Conservation (phyloP, 208 protist genomes). For the Leishmania aethiopica region DNA sequence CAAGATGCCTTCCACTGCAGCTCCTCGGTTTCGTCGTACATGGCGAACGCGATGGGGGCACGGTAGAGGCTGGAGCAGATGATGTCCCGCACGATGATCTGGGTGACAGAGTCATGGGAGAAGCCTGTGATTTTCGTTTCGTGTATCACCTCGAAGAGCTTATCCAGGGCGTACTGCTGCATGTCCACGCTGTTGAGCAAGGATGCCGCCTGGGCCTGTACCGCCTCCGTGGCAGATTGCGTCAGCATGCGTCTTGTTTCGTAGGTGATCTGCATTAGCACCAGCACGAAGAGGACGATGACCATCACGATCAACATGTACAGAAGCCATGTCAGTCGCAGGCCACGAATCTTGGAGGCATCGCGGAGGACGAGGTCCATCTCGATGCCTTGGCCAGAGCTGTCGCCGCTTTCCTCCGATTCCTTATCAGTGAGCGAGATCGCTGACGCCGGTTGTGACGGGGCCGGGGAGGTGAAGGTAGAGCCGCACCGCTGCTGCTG, state of each 20-base stretch:
- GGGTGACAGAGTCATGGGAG: neutral
- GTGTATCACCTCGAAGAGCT: constrained; percentile 16
- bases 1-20: constrained; percentile 18
- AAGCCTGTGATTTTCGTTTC: neutral
- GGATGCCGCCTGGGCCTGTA: constrained; percentile 32
- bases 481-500: neutral
- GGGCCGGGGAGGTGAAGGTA: neutral
- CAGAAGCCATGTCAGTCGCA: constrained; percentile 73
- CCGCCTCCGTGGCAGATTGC: constrained; percentile 34
- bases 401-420: constrained; percentile 11
- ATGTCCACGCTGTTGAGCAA: constrained; percentile 31
- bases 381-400: constrained; percentile 8
- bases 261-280: constrained; percentile 58
- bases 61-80: constrained; percentile 39
- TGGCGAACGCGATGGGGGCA: constrained; percentile 34
- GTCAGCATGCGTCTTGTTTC: constrained; percentile 50
- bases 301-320: constrained; percentile 60
- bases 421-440: neutral
- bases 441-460: neutral
- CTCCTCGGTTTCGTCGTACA: constrained; percentile 26
- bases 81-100: constrained; percentile 3
- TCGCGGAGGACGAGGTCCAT: constrained; percentile 65
- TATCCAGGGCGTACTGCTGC: constrained; percentile 23
- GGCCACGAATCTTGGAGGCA: constrained; percentile 49
- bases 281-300: constrained; percentile 54